Conservation (phyloP, 495 filamentous ascomycete species). For the Penicillium argentinense region DNA sequence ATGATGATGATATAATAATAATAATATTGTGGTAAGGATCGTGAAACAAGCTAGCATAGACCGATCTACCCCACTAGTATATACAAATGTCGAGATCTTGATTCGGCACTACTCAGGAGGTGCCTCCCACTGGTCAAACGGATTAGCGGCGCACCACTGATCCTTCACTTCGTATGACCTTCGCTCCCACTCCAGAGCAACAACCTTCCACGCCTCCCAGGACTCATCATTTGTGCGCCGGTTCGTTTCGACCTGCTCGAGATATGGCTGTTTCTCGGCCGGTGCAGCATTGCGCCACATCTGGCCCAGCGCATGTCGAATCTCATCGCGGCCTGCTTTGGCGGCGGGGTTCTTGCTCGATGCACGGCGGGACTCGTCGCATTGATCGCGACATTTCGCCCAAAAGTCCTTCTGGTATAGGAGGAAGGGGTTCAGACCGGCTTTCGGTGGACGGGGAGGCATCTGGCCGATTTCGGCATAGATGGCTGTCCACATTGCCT, state of each 20-base stretch:
- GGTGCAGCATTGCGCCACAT: slow-evolving; percentile 81
- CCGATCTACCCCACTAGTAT: neutral
- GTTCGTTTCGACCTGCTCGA: slow-evolving; percentile 66
- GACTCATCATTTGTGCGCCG: slow-evolving; percentile 61
- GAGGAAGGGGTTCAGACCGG: slow-evolving; percentile 70
- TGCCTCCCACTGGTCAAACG: slow-evolving; percentile 36
- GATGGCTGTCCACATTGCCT: slow-evolving; percentile 68
- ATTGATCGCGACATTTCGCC: slow-evolving; percentile 68
- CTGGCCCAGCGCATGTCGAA: slow-evolving; percentile 75
- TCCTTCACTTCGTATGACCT: slow-evolving; percentile 57
- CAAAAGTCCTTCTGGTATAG: slow-evolving; percentile 73
- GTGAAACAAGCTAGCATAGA: neutral
- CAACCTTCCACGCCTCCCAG: slow-evolving; percentile 55
- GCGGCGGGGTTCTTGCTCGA: slow-evolving; percentile 66
- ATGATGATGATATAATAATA: no score
- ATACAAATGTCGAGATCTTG: neutral
- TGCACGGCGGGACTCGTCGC: slow-evolving; percentile 64
- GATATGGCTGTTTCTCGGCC: slow-evolving; percentile 70
- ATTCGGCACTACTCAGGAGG: neutral
- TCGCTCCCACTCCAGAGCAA: slow-evolving; percentile 68
- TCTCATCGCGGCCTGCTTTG: slow-evolving; percentile 67
- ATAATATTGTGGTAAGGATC: neutral
- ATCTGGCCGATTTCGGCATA: slow-evolving; percentile 68
- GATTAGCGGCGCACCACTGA: slow-evolving; percentile 63
- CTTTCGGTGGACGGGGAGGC: slow-evolving; percentile 66